Evolutionary conservation across 1,139 yeast species (phyloP).

Genomic region (Suhomyces kunorum): DNA sequence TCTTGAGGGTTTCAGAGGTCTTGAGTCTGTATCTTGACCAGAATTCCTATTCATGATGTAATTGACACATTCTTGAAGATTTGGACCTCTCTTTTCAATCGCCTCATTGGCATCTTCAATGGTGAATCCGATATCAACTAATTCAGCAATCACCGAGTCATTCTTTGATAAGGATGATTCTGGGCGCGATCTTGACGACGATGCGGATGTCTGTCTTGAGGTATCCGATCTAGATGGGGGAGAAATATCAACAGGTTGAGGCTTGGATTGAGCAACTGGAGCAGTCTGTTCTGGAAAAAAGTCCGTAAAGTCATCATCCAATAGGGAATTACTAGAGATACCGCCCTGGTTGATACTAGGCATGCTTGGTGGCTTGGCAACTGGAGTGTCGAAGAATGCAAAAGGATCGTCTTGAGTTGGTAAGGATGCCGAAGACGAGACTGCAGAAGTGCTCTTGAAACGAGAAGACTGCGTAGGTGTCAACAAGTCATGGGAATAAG

Average conservation of each 20-base stretch:
- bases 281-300: conserved; percentile 23
- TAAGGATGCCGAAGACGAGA: conserved; percentile 12
- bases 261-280: background rate
- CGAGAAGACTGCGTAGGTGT: conserved; percentile 13
- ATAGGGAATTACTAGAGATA: conserved; percentile 17
- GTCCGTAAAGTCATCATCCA: conserved; percentile 49
- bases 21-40: background rate
- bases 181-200: background rate
- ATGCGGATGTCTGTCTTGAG: background rate
- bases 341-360: background rate
- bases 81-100: conserved; percentile 54
- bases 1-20: background rate
- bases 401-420: conserved; percentile 20
- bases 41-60: conserved; percentile 52
- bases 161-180: conserved; percentile 13
- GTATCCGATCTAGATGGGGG: background rate
- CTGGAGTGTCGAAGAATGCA: conserved; percentile 18
- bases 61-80: conserved; percentile 68
- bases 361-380: background rate
- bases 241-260: background rate
- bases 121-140: conserved; percentile 79
- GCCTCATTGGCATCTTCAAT: conserved; percentile 64
- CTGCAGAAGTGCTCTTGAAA: conserved; percentile 5
- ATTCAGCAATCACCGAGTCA: conserved; percentile 65
- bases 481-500: background rate